Evolutionary conservation across 2,329 filamentous ascomycete species (phyloP), one percentile per base, ranked within the genome.

Genomic region (Colletotrichum tofieldiae): DNA sequence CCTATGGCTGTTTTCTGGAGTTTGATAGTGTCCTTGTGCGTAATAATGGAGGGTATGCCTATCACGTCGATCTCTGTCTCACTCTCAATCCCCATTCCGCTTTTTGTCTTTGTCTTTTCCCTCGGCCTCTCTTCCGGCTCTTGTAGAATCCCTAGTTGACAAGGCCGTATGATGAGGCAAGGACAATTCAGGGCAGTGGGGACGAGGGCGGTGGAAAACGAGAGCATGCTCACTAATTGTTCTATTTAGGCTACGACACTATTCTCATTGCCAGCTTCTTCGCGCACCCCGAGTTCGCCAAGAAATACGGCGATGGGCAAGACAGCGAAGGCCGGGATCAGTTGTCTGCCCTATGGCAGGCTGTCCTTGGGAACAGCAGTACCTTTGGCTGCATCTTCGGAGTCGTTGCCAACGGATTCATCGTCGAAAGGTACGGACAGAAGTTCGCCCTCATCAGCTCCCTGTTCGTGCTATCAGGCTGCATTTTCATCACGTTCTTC

Each of bases 281-380:
- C 59, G 76, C 75, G 12, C 78, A 78, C 64, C 78, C 78, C 12
- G 65, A 76, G n/a, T 81, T 81, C 65, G 62, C 73, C 7, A 73
- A 75, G 39, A 78, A 75, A 43, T 81, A 77, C 37, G 78, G 78
- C 26, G 73, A 76, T 59, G 75, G 72, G 29, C 60, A 77, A 20
- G 77, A 76, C 43, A 59, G 54, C 4, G 16, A 71, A 35, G 76
- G 75, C 16, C 69, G 74, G 29, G 75, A 76, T 56, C 76, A 85
- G 72, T 78, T 88, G 45, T 78, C 82, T 1, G 81, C 83, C 0
- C 74, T 81, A 6, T 87, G 86, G 86, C 84, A 87, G 74, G 81
- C 84, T 1, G 83, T 79, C 0, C 77, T 88, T 1, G 78, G 78
- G 23, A 84, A 84, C 51, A 84, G 80, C 14, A 79, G 81, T 0